A percentile compares a stretch with the other conserved stretches of the same genome.
Evolutionary conservation across 2,329 filamentous ascomycete species (phyloP).

Genomic region (Didymella exigua): DNA sequence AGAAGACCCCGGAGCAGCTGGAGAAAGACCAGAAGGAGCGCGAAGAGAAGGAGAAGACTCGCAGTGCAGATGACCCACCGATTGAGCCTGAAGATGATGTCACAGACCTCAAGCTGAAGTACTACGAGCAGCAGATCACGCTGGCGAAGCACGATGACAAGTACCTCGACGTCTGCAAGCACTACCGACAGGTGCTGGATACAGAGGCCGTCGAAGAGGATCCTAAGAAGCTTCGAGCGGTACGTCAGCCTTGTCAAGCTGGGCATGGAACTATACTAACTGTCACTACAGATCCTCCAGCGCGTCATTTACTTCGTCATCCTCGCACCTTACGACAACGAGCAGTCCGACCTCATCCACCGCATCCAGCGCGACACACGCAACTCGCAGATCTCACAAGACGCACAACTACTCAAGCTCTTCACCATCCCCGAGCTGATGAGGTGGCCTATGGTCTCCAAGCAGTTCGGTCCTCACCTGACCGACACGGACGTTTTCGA

Average conservation of each 20-base stretch:
- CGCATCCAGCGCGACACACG: conserved; percentile 86
- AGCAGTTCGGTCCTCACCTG: conserved; percentile 86
- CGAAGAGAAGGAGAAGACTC: conserved; percentile 80
- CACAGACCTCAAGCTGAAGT: conserved; percentile 92
- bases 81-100: conserved; percentile 84
- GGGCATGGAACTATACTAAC: conserved; percentile 3
- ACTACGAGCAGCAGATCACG: conserved; percentile 96
- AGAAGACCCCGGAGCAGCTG: conserved; percentile 86
- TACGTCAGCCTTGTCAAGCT: conserved; percentile 56
- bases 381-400: conserved; percentile 75
- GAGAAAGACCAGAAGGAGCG: conserved; percentile 89
- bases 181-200: conserved; percentile 95
- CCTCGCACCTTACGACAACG: conserved; percentile 95
- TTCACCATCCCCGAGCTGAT: conserved; percentile 97
- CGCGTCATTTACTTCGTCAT: conserved; percentile 98
- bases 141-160: conserved; percentile 96
- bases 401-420: conserved; percentile 86
- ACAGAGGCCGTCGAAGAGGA: conserved; percentile 95
- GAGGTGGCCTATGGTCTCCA: conserved; percentile 94
- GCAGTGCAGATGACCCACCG: conserved; percentile 76
- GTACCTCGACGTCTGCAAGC: conserved; percentile 96
- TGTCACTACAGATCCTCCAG: conserved; percentile 71
- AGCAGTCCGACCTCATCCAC: conserved; percentile 96
- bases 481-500: conserved; percentile 91
- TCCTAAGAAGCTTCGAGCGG: conserved; percentile 80